Evolutionary conservation across 805 yeast species (phyloP), one percentile per base, ranked within the genome.

Genomic region (Teunomyces aglyptinius): DNA sequence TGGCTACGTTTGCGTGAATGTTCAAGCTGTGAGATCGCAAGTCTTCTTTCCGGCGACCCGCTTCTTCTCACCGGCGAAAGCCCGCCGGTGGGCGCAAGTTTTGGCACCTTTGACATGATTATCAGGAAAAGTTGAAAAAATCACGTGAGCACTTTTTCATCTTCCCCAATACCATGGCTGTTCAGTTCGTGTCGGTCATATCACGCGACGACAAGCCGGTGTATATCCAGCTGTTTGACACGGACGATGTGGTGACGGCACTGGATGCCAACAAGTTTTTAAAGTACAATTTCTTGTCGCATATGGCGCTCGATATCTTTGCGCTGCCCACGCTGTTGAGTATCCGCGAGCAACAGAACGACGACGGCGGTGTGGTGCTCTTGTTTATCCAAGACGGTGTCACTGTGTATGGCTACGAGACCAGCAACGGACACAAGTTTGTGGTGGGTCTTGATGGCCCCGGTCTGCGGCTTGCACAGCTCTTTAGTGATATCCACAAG

Each of bases 271-370:
- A 80, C 52, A 71, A 70, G 48, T 65, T 78, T 45, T 65, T 84
- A 26, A 81, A 83, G 54, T 83, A 81, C 65, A 83, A 85, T 56
- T 85, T 85, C 54, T 67, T 85, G 26, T 78, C 88, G n/a, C 89
- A 85, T 58, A 84, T 85, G 85, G 82, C 89, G 4, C 65, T 85
- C 19, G 91, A 85, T 60, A 76, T 83, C 16, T 83, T 85, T 56
- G 72, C 82, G 28, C 78, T 86, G 26, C 80, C 82, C 0, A 50
- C 72, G 8, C 63, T 76, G 28, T 65, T 75, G 15, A 56, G 58
- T 41, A 53, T 71, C 26, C 57, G 75, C 20, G 75, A 69, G 47
- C 71, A 63, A 45, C 75, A 59, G 40, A 55, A 52, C 8, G 51
- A 53, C 6, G 45, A 49, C 45, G 53, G 47, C 33, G 67, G 67